Percentiles rank a stretch among this genome's conserved stretches.
These are phyloP conservation scores for Claviceps sp. DNA, from an alignment of 2,329 filamentous ascomycete genomes.

Conservation along the genomic window DNA sequence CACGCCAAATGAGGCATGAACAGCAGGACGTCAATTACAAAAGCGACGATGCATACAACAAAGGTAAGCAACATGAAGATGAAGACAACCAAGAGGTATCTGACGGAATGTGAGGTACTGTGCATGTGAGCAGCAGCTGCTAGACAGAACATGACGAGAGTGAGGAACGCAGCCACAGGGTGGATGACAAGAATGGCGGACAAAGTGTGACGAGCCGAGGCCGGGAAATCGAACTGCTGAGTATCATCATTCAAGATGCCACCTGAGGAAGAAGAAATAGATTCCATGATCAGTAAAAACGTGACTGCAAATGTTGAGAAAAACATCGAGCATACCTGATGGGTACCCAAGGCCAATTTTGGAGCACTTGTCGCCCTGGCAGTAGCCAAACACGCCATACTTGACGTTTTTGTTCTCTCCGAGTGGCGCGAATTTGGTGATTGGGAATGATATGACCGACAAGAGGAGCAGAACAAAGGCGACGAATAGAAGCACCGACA, in stretches of 20 bases:
- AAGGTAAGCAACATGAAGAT: conserved; percentile 80
- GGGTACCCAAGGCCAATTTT: conserved; percentile 60
- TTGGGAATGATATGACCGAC: conserved; percentile 79
- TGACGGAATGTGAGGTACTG: conserved; percentile 73
- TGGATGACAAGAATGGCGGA: conserved; percentile 86
- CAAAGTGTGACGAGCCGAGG: conserved; percentile 45
- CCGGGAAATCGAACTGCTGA: conserved; percentile 42
- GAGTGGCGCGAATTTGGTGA: conserved; percentile 74
- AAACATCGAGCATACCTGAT: conserved; percentile 40
- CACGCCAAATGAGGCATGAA: conserved; percentile 90
- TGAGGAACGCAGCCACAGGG: conserved; percentile 76
- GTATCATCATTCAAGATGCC: conserved; percentile 12
- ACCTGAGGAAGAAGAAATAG: background rate
- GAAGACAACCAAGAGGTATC: conserved; percentile 73
- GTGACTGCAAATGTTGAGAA: background rate
- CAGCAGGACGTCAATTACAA: conserved; percentile 83
- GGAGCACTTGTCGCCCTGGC: conserved; percentile 53
- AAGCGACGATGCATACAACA: conserved; percentile 70
- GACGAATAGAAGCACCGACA: conserved; percentile 71
- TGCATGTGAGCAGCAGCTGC: conserved; percentile 76
- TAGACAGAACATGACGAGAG: conserved; percentile 71
- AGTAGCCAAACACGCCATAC: conserved; percentile 91
- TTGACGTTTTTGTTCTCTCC: conserved; percentile 62
- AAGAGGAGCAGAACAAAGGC: conserved; percentile 79
- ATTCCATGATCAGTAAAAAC: background rate